Evolutionary conservation across 176 grass and related monocot genomes (phyloP).

Genomic region (Oryza nivara): DNA sequence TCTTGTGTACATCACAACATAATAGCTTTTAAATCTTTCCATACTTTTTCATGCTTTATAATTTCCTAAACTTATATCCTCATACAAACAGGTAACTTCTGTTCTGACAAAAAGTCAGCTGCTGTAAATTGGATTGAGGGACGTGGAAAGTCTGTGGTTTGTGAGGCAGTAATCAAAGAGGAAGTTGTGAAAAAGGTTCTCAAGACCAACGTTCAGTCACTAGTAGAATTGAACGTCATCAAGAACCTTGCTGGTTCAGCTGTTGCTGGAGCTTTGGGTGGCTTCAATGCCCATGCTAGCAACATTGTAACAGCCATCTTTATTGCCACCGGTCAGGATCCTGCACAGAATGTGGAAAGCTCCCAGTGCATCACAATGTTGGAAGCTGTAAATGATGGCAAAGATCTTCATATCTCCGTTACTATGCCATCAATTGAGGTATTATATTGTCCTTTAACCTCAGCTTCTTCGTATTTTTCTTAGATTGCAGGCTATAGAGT

Average conservation of each 20-base stretch:
- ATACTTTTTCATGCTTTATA: neutral
- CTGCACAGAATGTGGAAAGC: constrained; percentile 96
- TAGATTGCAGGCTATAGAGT: neutral
- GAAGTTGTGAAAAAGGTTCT: constrained; percentile 88
- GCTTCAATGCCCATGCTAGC: constrained; percentile 97
- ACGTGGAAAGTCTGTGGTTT: constrained; percentile 89
- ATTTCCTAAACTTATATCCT: neutral
- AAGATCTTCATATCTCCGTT: constrained; percentile 92
- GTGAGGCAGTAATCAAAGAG: constrained; percentile 91
- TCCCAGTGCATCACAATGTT: constrained; percentile 97
- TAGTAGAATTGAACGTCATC: constrained; percentile 87
- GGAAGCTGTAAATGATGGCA: constrained; percentile 84
- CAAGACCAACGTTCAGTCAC: constrained; percentile 80
- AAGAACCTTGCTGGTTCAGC: constrained; percentile 97
- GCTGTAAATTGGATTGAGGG: constrained; percentile 98
- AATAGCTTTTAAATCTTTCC: neutral
- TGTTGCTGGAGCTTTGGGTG: constrained; percentile 88
- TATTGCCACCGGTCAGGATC: constrained; percentile 96
- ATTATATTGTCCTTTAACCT: constrained; percentile 22
- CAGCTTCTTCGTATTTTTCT: neutral
- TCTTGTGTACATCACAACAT: neutral
- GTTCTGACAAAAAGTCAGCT: constrained; percentile 94
- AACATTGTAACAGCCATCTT: constrained; percentile 91
- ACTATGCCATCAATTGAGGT: constrained; percentile 99
- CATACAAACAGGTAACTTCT: constrained; percentile 77